Percentiles rank a stretch among this genome's conserved stretches.
Conservation (phyloP, 371 early-diverging fungal species). For the Rhizopus sp. region DNA sequence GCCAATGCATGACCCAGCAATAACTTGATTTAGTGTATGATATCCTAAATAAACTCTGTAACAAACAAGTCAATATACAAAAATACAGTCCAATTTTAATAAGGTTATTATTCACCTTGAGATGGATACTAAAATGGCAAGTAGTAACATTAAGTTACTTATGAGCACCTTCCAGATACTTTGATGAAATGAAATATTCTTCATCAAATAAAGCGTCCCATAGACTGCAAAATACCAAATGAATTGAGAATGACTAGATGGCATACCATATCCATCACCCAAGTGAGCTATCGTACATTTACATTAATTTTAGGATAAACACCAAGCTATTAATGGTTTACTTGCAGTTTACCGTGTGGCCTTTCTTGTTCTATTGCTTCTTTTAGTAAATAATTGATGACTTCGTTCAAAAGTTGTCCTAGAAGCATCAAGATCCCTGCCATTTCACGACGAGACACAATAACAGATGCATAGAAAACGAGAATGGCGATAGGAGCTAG, state of each 20-base stretch:
- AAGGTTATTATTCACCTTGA: slow-evolving; percentile 45
- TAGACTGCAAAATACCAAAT: slow-evolving; percentile 83
- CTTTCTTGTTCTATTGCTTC: slow-evolving; percentile 68
- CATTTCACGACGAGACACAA: slow-evolving; percentile 76
- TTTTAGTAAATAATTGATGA: slow-evolving; percentile 73
- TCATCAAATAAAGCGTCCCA: slow-evolving; percentile 60
- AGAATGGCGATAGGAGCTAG: slow-evolving; percentile 79
- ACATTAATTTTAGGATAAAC: neutral
- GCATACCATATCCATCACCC: slow-evolving; percentile 94
- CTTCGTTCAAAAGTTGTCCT: slow-evolving; percentile 86
- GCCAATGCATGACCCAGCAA: slow-evolving; percentile 71
- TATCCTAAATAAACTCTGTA: slow-evolving; percentile 80
- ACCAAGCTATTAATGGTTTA: neutral
- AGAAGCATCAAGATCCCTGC: slow-evolving; percentile 69
- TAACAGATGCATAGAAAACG: slow-evolving; percentile 76
- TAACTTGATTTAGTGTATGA: slow-evolving; percentile 78
- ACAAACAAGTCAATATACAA: neutral
- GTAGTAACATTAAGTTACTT: slow-evolving; percentile 28
- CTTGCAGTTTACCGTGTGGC: slow-evolving; percentile 64
- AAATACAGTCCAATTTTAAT: slow-evolving; percentile 9
- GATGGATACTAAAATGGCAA: slow-evolving; percentile 51
- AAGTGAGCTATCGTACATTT: slow-evolving; percentile 54
- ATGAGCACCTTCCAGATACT: slow-evolving; percentile 46
- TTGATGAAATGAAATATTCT: slow-evolving; percentile 37
- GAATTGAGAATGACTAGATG: slow-evolving; percentile 92